phyloP scores from a whole-genome alignment of 768 basidiomycete species.

The Chalciporus chontae region DNA sequence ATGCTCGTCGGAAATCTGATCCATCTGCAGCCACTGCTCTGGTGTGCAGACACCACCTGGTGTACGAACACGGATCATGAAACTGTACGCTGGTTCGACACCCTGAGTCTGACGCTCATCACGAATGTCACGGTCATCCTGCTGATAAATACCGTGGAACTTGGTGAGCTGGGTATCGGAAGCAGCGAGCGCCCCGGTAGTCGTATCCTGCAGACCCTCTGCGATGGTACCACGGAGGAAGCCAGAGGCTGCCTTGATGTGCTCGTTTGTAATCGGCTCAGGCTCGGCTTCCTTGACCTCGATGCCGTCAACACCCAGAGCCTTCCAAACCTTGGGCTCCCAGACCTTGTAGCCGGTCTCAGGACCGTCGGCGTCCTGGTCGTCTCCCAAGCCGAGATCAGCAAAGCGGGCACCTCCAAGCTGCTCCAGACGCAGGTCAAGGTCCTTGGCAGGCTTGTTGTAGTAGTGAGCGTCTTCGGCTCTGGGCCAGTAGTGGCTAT shows the following conservation, averaged over 20 bases:
- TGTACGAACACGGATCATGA: slow-evolving; percentile 98
- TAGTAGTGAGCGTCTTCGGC: slow-evolving; percentile 97
- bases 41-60: slow-evolving; percentile 94
- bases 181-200: slow-evolving; percentile 87
- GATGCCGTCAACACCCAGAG: slow-evolving; percentile 83
- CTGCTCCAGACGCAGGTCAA: slow-evolving; percentile 72
- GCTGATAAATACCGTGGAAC: slow-evolving; percentile 95
- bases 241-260: slow-evolving; percentile 95
- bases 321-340: slow-evolving; percentile 93
- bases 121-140: slow-evolving; percentile 97
- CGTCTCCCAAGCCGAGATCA: slow-evolving; percentile 84
- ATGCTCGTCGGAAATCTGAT: slow-evolving; percentile 94
- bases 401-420: slow-evolving; percentile 78
- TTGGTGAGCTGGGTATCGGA: slow-evolving; percentile 95
- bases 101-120: slow-evolving; percentile 93
- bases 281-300: slow-evolving; percentile 92
- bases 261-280: slow-evolving; percentile 97
- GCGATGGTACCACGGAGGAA: slow-evolving; percentile 93
- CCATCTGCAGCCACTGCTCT: slow-evolving; percentile 92
- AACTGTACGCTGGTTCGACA: slow-evolving; percentile 91
- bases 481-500: slow-evolving; percentile 99
- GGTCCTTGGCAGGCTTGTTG: slow-evolving; percentile 93
- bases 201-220: slow-evolving; percentile 83
- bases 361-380: slow-evolving; percentile 95
- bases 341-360: slow-evolving; percentile 97